These are phyloP conservation scores for Lentithecium fluviatile DNA, from an alignment of 495 filamentous ascomycete genomes.

Conservation along the genomic window DNA sequence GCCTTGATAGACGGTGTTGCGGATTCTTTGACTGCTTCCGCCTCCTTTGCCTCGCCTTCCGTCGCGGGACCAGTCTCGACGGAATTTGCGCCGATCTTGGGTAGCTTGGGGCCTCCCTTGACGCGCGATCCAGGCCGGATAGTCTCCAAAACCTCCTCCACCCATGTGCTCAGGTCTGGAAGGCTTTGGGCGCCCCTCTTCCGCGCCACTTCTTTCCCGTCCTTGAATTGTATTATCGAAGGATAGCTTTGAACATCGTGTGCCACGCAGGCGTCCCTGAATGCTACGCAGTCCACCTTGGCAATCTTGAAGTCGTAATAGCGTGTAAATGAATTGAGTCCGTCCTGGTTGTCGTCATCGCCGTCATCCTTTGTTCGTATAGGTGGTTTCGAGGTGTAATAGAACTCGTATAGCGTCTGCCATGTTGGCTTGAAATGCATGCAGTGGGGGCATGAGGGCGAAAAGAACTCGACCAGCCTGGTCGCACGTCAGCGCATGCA, in stretches of 20 bases:
- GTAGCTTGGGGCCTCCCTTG: slow-evolving; percentile 58
- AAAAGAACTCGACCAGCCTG: slow-evolving; percentile 76
- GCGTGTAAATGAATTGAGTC: slow-evolving; percentile 59
- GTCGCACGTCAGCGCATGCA: neutral
- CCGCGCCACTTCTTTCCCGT: slow-evolving; percentile 66
- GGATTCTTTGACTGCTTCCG: slow-evolving; percentile 44
- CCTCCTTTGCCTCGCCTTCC: slow-evolving; percentile 52
- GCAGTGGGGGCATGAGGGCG: slow-evolving; percentile 79
- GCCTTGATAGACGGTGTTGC: slow-evolving; percentile 4
- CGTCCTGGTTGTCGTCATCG: slow-evolving; percentile 41
- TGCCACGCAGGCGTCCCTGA: slow-evolving; percentile 67
- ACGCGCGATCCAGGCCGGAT: slow-evolving; percentile 78
- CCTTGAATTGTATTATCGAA: slow-evolving; percentile 75
- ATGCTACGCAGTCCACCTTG: slow-evolving; percentile 77
- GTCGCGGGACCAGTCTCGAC: slow-evolving; percentile 51
- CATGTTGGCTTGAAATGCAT: slow-evolving; percentile 74
- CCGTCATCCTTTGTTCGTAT: slow-evolving; percentile 44
- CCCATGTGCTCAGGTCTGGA: slow-evolving; percentile 57
- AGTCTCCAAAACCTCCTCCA: slow-evolving; percentile 76
- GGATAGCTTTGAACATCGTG: slow-evolving; percentile 68
- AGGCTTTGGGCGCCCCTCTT: slow-evolving; percentile 63
- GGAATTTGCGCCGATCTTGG: slow-evolving; percentile 56
- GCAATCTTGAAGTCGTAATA: slow-evolving; percentile 93
- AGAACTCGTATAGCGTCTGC: slow-evolving; percentile 93
- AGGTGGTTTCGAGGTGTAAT: slow-evolving; percentile 84